Base-by-base conservation (phyloP, 495 filamentous ascomycete genomes). In the Hypoxylon lienhwacheense region DNA sequence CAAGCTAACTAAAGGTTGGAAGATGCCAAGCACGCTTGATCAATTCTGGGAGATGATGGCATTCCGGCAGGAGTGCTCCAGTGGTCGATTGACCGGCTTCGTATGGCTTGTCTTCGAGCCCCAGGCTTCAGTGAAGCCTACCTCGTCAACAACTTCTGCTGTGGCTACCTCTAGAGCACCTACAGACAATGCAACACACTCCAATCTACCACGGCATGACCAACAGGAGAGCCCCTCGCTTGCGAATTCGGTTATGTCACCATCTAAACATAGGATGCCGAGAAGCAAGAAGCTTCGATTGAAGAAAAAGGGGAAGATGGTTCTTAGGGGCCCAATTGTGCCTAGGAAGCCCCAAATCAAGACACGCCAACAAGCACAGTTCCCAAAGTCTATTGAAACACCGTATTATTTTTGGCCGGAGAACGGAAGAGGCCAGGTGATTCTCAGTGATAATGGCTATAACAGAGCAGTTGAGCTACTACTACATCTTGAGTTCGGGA, bases 41-140 rank as follows among this genome's bases (percentile, higher is more conserved):
- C 85, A 92, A 57, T 99, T 99, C 69, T 99, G 93, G 93, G 93
- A 99, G 47, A 85, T 93, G 82, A 97, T 99, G 93, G 86, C 90
- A 10, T 97, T 89, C 64, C 77, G 93, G 21, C 93, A 97, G 66
- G 93, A 99, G 68, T 99, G 93, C 65, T 92, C 91, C 17, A 85
- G 89, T 10, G 93, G 93, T 2, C 76, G 90, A 15, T 68, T 96
- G 45, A 95, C 96, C 0, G 95, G 93, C 0, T 99, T 99, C 63
- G 73, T 97, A 7, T 99, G 93, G 93, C 68, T 96, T 20, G 84
- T 96, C 7, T 86, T 97, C 47, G 86, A 81, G 60, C 81, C 74
- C 6, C 45, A 10, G n/a, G 5, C 7, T 10, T 12, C 31, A 4
- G 14, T 44, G 11, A 52, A 52, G 12, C 42, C 26, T 6, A 7